A percentile compares a stretch with the other conserved stretches of the same genome.
These are phyloP conservation scores for Zygosaccharomyces bailii DNA, from an alignment of 805 yeast genomes.

Conservation along the genomic window DNA sequence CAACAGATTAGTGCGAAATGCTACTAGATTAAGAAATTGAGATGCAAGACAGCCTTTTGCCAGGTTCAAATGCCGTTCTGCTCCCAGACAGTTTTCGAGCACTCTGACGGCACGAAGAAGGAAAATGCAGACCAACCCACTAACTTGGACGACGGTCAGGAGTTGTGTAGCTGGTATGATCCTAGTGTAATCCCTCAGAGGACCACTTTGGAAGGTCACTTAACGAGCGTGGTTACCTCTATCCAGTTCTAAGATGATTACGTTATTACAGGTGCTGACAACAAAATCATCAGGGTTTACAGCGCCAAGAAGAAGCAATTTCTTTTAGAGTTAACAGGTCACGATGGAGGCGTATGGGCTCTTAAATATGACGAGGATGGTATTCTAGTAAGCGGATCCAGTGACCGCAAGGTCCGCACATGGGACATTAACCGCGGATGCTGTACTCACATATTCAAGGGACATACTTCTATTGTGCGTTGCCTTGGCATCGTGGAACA, in stretches of 20 bases:
- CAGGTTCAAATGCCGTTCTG: too few species aligned
- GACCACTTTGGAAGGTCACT: slow-evolving; percentile 65
- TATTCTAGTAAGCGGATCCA: slow-evolving; percentile 80
- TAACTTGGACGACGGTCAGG: slow-evolving; percentile 49
- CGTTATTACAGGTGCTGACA: slow-evolving; percentile 91
- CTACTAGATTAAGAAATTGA: too few species aligned
- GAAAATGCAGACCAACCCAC: slow-evolving; percentile 42
- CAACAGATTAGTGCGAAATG: too few species aligned
- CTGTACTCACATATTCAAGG: slow-evolving; percentile 88
- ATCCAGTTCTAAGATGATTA: slow-evolving; percentile 87
- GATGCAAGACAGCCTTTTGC: too few species aligned
- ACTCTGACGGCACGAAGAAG: slow-evolving; percentile 26
- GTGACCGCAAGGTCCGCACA: slow-evolving; percentile 88
- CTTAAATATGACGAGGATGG: slow-evolving; percentile 77
- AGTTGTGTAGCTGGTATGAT: slow-evolving; percentile 76
- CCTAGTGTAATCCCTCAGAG: slow-evolving; percentile 65
- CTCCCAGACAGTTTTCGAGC: too few species aligned
- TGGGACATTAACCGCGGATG: slow-evolving; percentile 85
- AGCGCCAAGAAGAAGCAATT: slow-evolving; percentile 70
- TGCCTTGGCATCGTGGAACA: slow-evolving; percentile 80
- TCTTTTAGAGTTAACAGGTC: slow-evolving; percentile 67
- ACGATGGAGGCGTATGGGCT: slow-evolving; percentile 99
- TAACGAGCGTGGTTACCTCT: slow-evolving; percentile 83
- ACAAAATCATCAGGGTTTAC: slow-evolving; percentile 74
- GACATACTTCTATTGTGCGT: slow-evolving; percentile 90